phyloP scores from a whole-genome alignment of 768 basidiomycete genomes.

The Rubroboletus pulcherrimus region DNA sequence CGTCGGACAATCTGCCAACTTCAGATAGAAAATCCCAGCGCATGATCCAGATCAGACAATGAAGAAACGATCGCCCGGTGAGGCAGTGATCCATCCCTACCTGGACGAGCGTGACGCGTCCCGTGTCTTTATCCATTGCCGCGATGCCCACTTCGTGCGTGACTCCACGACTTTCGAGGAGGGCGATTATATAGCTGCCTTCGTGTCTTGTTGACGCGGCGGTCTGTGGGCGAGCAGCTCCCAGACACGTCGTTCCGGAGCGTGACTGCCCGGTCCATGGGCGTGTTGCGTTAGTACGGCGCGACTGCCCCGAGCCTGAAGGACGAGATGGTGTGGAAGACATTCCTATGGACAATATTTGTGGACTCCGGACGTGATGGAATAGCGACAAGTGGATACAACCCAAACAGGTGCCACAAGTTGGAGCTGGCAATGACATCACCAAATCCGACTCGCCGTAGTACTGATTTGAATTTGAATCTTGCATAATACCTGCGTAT shows the following conservation, averaged over 20 bases:
- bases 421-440: background rate
- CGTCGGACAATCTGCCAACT: slow-evolving; percentile 85
- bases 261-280: slow-evolving; percentile 58
- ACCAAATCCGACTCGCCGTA: background rate
- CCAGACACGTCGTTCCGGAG: slow-evolving; percentile 37
- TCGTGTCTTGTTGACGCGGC: slow-evolving; percentile 57
- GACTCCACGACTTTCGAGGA: slow-evolving; percentile 75
- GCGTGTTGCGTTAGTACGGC: slow-evolving; percentile 29
- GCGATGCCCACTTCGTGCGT: slow-evolving; percentile 86
- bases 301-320: slow-evolving; percentile 12
- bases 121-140: slow-evolving; percentile 77
- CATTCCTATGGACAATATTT: background rate
- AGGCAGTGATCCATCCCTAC: slow-evolving; percentile 34
- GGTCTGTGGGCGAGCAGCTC: slow-evolving; percentile 58
- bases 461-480: too few relatives aligned
- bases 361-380: background rate
- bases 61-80: background rate
- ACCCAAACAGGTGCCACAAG: too few relatives aligned
- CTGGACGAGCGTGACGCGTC: slow-evolving; percentile 73
- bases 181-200: slow-evolving; percentile 59
- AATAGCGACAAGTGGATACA: background rate
- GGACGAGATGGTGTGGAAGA: slow-evolving; percentile 15
- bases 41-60: background rate
- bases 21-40: background rate
- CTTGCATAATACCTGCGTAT: too few relatives aligned